Evolutionary conservation across 2,329 filamentous ascomycete species (phyloP), one percentile per base, ranked within the genome.

Genomic region (Penicillium sp.): DNA sequence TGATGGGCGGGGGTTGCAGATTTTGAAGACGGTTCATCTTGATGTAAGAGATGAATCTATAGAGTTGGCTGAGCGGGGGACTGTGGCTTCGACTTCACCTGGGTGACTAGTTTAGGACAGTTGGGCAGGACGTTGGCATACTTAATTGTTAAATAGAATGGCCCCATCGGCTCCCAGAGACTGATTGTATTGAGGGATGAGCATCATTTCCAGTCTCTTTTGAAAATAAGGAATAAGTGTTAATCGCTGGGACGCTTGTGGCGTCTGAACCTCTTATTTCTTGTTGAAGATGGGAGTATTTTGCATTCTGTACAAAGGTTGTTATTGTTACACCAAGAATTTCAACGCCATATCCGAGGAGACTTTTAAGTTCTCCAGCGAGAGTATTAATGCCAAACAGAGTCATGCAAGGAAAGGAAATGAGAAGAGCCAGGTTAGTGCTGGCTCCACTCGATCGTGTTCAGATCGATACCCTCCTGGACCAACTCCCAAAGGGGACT

Each of bases 391-490:
- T 58, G 57, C 53, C 60, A 60, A 58, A 56, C 52, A 55, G 40
- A 55, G 54, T 51, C 44, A 55, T 50, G 53, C 46, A 55, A 41
- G 41, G 22, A 43, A 46, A 56, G 51, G 27, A 27, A 51, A 59
- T 55, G 62, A 67, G 61, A 44, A 11, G 22, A 14, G 18, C 55
- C 62, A 68, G 61, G 47, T 85, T 82, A 98, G 78, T 99, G 95
- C 81, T 97, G 93, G 74, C 90, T 96, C 95, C 95, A 99, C 79
- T 99, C 89, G 70, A 99, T 99, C 44, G 92, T 96, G 78, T 96
- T 91, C 67, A 99, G 80, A 73, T 96, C 95, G 64, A 99, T 86
- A 16, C 95, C 95, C 76, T 99, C 95, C 79, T 99, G 95, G 13
- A 99, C 95, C 65, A 99, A 80, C 79, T 99, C 95, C 95, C 95